Conservation (phyloP, 305 asterid genomes). For the Fraxinus sp. region DNA sequence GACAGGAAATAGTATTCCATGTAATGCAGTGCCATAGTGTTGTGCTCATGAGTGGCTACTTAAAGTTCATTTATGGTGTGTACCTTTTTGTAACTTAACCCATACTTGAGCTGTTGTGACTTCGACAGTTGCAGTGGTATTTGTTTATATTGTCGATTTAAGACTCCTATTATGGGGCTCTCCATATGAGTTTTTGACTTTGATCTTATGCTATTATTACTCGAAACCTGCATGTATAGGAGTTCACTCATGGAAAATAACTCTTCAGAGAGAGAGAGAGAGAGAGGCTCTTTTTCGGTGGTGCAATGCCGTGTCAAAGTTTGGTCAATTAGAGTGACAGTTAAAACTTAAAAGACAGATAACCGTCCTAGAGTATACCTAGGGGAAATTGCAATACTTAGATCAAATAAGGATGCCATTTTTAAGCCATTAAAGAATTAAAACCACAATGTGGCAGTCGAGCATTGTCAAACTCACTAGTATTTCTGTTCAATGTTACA, state of each 20-base stretch:
- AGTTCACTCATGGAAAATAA: not conserved
- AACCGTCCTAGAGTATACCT: not conserved
- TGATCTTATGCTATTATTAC: not conserved
- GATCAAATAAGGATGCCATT: not conserved
- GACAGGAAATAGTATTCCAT: not conserved
- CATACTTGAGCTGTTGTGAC: conserved; percentile 20
- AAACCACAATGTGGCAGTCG: not conserved
- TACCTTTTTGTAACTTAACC: conserved; percentile 26
- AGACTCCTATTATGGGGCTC: not conserved
- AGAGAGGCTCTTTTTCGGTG: not conserved
- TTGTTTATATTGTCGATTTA: conserved; percentile 16
- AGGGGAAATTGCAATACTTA: not conserved
- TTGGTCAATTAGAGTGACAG: not conserved
- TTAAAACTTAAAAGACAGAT: too few relatives aligned
- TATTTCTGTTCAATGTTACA: too few relatives aligned
- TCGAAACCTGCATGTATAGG: not conserved
- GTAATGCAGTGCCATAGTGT: too few relatives aligned
- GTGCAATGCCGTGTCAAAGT: not conserved
- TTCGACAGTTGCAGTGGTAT: conserved; percentile 27
- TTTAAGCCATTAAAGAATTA: not conserved
- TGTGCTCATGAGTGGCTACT: conserved; percentile 46
- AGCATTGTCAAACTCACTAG: not conserved
- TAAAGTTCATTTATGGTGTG: conserved; percentile 26
- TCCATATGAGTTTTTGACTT: not conserved
- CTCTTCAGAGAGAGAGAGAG: too few relatives aligned